A percentile compares a stretch with the other conserved stretches of the same genome.
These are phyloP conservation scores for Aspergillus campestris DNA, from an alignment of 495 filamentous ascomycete genomes.

Conservation along the genomic window DNA sequence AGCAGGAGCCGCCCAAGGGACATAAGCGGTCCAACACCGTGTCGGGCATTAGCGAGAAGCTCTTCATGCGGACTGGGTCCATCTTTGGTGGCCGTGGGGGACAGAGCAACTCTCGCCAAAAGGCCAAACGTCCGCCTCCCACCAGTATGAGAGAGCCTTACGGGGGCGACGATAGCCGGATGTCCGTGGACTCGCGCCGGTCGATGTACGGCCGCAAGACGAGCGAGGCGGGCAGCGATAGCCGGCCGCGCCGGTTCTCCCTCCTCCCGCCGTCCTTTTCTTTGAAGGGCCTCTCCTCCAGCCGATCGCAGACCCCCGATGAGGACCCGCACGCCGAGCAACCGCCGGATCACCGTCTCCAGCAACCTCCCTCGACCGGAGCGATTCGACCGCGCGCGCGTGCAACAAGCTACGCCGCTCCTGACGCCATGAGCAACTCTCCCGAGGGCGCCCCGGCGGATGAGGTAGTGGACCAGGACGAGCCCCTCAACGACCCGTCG, in stretches of 20 bases:
- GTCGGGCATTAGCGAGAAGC: slow-evolving; percentile 65
- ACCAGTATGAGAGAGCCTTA: slow-evolving; percentile 66
- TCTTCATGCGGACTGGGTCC: slow-evolving; percentile 72
- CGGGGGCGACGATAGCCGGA: slow-evolving; percentile 49
- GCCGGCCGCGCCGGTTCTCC: slow-evolving; percentile 67
- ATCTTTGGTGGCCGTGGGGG: slow-evolving; percentile 56
- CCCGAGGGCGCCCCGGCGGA: slow-evolving; percentile 25
- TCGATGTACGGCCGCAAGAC: slow-evolving; percentile 75
- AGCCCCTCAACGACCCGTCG: slow-evolving; percentile 32
- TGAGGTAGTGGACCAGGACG: slow-evolving; percentile 18
- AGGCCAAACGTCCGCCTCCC: slow-evolving; percentile 55
- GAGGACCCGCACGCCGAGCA: slow-evolving; percentile 24
- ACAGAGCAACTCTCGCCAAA: slow-evolving; percentile 29
- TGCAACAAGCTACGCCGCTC: slow-evolving; percentile 29
- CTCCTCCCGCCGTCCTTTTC: slow-evolving; percentile 73
- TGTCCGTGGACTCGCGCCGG: slow-evolving; percentile 73
- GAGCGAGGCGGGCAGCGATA: slow-evolving; percentile 67
- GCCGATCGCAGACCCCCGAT: slow-evolving; percentile 34
- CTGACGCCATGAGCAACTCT: slow-evolving; percentile 26
- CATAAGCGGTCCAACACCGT: slow-evolving; percentile 90
- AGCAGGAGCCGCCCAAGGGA: slow-evolving; percentile 49
- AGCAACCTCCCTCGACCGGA: slow-evolving; percentile 30
- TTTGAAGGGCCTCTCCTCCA: slow-evolving; percentile 42
- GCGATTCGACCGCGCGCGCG: slow-evolving; percentile 19
- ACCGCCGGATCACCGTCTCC: slow-evolving; percentile 17